Percentiles rank a stretch among this genome's conserved stretches.
phyloP scores from a whole-genome alignment of 2,329 filamentous ascomycete species.

The Cladosporium sp. region DNA sequence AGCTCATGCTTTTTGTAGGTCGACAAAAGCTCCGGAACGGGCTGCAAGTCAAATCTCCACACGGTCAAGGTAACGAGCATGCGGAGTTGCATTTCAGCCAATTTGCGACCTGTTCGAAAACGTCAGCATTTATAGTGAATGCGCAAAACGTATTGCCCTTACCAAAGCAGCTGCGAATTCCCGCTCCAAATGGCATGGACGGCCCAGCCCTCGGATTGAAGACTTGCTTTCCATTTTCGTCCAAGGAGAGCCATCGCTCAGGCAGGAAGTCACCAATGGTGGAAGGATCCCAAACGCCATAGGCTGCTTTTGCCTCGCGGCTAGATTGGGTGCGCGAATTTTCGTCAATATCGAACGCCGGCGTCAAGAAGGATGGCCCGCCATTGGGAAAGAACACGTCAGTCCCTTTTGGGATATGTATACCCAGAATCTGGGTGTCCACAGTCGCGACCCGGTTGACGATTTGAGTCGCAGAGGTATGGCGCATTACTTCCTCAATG shows the following conservation, averaged over 20 bases:
- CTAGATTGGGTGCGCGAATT: constrained; percentile 26
- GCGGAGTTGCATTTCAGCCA: constrained; percentile 20
- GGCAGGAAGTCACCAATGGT: constrained; percentile 33
- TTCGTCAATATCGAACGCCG: constrained; percentile 25
- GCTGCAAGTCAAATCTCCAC: constrained; percentile 1
- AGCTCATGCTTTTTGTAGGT: constrained; percentile 21
- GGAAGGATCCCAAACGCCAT: constrained; percentile 21
- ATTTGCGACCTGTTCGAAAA: constrained; percentile 14
- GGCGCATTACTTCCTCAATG: constrained; percentile 37
- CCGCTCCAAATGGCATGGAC: constrained; percentile 31
- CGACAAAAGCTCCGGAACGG: constrained; percentile 12
- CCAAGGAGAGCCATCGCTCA: constrained; percentile 34
- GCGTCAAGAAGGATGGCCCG: constrained; percentile 17
- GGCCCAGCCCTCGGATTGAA: constrained; percentile 34
- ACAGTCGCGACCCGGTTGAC: constrained; percentile 27
- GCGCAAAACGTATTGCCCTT: neutral
- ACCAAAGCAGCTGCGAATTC: constrained; percentile 35
- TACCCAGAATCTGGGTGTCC: constrained; percentile 39
- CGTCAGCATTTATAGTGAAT: neutral
- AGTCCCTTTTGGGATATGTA: constrained; percentile 36
- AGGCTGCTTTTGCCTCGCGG: constrained; percentile 23
- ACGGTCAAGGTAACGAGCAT: neutral
- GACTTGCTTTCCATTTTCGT: constrained; percentile 21
- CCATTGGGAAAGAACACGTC: constrained; percentile 26
- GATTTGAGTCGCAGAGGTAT: constrained; percentile 22